These are phyloP conservation scores for Lipomyces yamadae DNA, from an alignment of 805 yeast genomes.

Conservation along the genomic window DNA sequence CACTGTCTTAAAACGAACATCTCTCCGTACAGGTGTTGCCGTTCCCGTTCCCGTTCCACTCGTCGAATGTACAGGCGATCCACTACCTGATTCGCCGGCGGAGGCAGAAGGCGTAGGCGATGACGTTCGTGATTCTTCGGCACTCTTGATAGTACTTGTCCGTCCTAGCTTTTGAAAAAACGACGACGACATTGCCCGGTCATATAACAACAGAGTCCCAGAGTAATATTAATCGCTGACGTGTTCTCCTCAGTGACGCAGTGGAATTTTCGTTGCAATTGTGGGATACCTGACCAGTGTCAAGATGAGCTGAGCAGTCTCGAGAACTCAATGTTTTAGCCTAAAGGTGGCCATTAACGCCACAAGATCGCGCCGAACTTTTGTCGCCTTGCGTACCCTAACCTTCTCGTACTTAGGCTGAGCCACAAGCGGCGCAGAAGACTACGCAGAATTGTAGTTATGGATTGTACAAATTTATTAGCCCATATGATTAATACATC, in stretches of 20 bases:
- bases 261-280: neutral
- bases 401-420: too few relatives aligned
- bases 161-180: slow-evolving; percentile 16
- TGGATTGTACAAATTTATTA: neutral
- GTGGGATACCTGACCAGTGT: neutral
- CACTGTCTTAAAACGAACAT: slow-evolving; percentile 27
- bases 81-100: neutral
- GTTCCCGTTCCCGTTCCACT: neutral
- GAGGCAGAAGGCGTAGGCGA: slow-evolving; percentile 8
- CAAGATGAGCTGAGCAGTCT: too few relatives aligned
- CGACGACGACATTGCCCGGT: slow-evolving; percentile 17
- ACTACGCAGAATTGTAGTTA: too few relatives aligned
- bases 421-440: neutral
- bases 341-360: too few relatives aligned
- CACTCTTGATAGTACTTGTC: neutral
- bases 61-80: slow-evolving; percentile 2
- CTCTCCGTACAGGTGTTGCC: slow-evolving; percentile 8
- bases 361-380: too few relatives aligned
- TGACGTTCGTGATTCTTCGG: slow-evolving; percentile 3
- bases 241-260: neutral
- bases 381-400: too few relatives aligned
- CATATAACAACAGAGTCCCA: neutral
- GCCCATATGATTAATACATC: neutral
- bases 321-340: too few relatives aligned
- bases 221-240: neutral